Conservation (phyloP, 441 rosid genomes). For the Sinapis alba region DNA sequence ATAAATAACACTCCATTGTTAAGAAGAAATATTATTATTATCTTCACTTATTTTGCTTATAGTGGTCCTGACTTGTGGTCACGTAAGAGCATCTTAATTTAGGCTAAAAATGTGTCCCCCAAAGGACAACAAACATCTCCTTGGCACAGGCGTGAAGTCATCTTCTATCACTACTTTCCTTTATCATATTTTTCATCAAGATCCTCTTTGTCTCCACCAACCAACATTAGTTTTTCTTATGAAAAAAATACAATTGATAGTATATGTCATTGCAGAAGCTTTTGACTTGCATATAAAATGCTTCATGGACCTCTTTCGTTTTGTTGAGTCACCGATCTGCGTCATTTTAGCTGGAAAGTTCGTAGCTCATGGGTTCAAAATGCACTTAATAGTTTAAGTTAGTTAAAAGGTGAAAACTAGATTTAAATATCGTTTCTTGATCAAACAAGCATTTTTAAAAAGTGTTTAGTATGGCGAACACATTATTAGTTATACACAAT, state of each 20-base stretch:
- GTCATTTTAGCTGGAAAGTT: slow-evolving; percentile 43
- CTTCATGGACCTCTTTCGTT: slow-evolving; percentile 29
- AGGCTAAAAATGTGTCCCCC: slow-evolving; percentile 38
- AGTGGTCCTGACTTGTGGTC: slow-evolving; percentile 34
- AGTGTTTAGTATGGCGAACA: not conserved
- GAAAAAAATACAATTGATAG: not conserved
- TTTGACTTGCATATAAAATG: slow-evolving; percentile 35
- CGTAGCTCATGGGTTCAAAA: not conserved
- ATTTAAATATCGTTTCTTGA: not conserved
- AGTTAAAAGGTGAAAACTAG: not conserved
- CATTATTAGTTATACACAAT: not conserved
- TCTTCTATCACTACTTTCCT: not conserved
- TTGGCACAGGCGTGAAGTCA: slow-evolving; percentile 37
- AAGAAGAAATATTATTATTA: not conserved
- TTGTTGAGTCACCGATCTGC: slow-evolving; percentile 14
- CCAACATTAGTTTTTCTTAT: not conserved
- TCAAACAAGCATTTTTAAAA: not conserved
- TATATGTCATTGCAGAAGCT: slow-evolving; percentile 17
- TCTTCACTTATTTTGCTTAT: not conserved
- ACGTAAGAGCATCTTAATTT: slow-evolving; percentile 36
- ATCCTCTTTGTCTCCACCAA: slow-evolving; percentile 6
- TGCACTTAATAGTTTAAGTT: not conserved
- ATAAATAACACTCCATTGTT: not conserved
- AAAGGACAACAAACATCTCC: slow-evolving; percentile 39
- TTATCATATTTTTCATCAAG: not conserved